phyloP scores from a whole-genome alignment of 208 protist genomes.

The Angomonas desouzai region DNA sequence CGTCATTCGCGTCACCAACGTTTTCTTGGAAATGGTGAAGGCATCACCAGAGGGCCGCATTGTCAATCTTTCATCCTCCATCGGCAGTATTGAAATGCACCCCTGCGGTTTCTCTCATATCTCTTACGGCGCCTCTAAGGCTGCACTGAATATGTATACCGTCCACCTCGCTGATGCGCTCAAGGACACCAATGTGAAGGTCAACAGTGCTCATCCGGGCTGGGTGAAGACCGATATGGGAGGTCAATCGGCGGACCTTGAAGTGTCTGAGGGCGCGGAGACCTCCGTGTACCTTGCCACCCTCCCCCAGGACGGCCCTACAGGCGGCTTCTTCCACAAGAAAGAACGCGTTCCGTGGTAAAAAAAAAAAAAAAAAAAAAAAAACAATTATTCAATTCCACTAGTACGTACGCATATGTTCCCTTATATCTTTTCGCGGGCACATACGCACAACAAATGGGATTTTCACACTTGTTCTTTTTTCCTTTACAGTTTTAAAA shows the following conservation, averaged over 20 bases:
- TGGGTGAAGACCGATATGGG: conserved; percentile 80
- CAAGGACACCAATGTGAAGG: conserved; percentile 48
- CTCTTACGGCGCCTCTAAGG: conserved; percentile 58
- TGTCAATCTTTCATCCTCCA: conserved; percentile 67
- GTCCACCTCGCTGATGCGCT: conserved; percentile 51
- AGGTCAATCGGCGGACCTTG: conserved; percentile 29
- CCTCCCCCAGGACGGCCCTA: conserved; percentile 59
- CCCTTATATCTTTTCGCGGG: too few species aligned
- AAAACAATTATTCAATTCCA: too few species aligned
- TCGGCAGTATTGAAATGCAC: conserved; percentile 39
- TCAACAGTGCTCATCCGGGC: conserved; percentile 62
- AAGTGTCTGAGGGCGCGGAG: conserved; percentile 59
- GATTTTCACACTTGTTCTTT: too few species aligned
- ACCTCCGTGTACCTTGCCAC: conserved; percentile 73
- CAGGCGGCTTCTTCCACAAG: conserved; percentile 76
- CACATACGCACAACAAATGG: too few species aligned
- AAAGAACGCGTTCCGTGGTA: conserved; percentile 50
- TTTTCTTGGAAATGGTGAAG: conserved; percentile 56
- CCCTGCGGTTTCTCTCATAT: conserved; percentile 17
- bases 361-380: not conserved
- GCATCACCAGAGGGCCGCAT: conserved; percentile 53
- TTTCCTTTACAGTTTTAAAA: too few species aligned
- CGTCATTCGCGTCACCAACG: conserved; percentile 51
- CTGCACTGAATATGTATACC: conserved; percentile 83
- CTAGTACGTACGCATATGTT: too few species aligned